phyloP scores from a whole-genome alignment of 2,329 filamentous ascomycete species.

The Microdochium trichocladiopsis region DNA sequence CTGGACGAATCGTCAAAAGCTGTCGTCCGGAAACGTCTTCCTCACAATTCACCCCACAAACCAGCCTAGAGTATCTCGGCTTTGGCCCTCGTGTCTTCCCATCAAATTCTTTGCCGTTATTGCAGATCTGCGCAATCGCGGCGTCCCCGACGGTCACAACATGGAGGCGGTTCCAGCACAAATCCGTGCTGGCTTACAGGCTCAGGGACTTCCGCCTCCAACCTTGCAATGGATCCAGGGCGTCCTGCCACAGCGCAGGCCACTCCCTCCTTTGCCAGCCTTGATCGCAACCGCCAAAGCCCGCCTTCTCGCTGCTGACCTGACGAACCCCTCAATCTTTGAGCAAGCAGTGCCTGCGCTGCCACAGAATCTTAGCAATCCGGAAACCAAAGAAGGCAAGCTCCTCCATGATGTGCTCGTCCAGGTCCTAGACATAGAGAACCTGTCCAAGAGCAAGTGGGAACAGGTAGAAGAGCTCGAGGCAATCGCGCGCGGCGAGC shows the following conservation, averaged over 20 bases:
- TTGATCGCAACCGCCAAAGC: slow-evolving; percentile 74
- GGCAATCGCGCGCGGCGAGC: slow-evolving; percentile 64
- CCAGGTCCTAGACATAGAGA: slow-evolving; percentile 81
- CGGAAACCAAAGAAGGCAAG: slow-evolving; percentile 43
- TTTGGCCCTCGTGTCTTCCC: background rate
- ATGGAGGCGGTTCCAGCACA: slow-evolving; percentile 35
- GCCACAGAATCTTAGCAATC: slow-evolving; percentile 49
- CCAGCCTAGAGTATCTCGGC: no score
- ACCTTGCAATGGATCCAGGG: slow-evolving; percentile 53
- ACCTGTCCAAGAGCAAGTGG: slow-evolving; percentile 74
- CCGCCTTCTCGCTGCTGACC: slow-evolving; percentile 71
- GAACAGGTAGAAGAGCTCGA: slow-evolving; percentile 81
- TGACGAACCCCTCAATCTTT: slow-evolving; percentile 53
- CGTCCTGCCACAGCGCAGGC: slow-evolving; percentile 50
- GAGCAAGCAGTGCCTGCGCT: slow-evolving; percentile 31
- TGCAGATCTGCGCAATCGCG: background rate
- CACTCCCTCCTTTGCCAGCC: slow-evolving; percentile 57
- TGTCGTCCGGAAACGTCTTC: no score
- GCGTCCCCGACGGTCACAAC: background rate
- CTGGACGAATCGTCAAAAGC: no score
- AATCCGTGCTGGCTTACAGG: slow-evolving; percentile 39
- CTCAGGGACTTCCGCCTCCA: slow-evolving; percentile 46
- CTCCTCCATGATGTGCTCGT: slow-evolving; percentile 61
- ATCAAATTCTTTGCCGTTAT: background rate
- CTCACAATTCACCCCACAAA: no score